These are phyloP conservation scores for Microcyclospora pomicola DNA, from an alignment of 2,329 filamentous ascomycete genomes.

Conservation along the genomic window DNA sequence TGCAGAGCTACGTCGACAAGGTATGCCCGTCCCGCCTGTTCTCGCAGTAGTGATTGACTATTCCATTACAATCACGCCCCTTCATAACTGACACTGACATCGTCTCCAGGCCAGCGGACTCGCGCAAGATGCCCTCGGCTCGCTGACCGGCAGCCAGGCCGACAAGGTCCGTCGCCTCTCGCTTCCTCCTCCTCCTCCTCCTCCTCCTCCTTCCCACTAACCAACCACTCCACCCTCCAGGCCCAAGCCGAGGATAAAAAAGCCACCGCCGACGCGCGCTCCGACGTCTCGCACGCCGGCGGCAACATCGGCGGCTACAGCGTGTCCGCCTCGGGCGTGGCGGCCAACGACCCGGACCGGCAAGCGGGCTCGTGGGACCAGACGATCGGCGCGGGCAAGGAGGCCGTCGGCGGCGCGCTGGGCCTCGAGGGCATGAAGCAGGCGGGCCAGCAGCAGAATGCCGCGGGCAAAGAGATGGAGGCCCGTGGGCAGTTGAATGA, in stretches of 20 bases:
- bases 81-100: not conserved
- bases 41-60: too few species aligned
- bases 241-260: constrained; percentile 49
- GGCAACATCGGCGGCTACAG: constrained; percentile 60
- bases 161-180: constrained; percentile 40
- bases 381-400: constrained; percentile 75
- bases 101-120: constrained; percentile 44
- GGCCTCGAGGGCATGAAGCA: constrained; percentile 65
- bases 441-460: constrained; percentile 63
- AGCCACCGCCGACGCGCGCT: constrained; percentile 49
- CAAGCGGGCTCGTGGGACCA: constrained; percentile 69
- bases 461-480: constrained; percentile 66
- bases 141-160: constrained; percentile 55
- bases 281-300: constrained; percentile 62
- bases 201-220: not conserved
- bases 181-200: not conserved
- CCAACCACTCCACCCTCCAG: constrained; percentile 23
- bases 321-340: constrained; percentile 54
- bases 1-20: constrained; percentile 55
- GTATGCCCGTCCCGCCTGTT: constrained; percentile 1
- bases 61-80: too few species aligned
- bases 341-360: constrained; percentile 62
- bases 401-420: constrained; percentile 59
- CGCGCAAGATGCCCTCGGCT: constrained; percentile 58
- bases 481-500: constrained; percentile 71